Evolutionary conservation across 805 yeast genomes (phyloP).

Genomic region (Naumovozyma baii): DNA sequence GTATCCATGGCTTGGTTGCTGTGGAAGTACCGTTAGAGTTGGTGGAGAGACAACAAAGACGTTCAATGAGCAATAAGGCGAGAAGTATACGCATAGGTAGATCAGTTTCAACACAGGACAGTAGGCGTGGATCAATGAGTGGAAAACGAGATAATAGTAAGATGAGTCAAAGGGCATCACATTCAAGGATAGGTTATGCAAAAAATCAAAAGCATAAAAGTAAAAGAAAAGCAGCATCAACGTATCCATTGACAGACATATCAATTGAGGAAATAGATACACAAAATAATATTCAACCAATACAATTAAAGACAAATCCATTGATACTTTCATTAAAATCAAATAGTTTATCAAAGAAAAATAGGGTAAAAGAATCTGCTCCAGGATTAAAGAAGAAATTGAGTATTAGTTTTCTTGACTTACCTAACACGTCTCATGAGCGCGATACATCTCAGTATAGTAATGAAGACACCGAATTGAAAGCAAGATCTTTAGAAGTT

Average conservation of each 20-base stretch:
- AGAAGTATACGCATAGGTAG: neutral
- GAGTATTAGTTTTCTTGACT: neutral
- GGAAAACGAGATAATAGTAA: neutral
- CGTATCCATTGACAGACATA: neutral
- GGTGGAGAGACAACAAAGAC: neutral
- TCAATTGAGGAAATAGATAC: neutral
- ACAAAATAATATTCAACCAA: neutral
- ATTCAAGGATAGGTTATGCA: neutral
- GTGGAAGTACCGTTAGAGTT: constrained; percentile 50
- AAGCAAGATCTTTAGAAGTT: too few relatives aligned
- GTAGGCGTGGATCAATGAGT: neutral
- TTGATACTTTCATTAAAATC: neutral
- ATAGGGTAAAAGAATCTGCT: neutral
- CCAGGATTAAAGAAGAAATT: neutral
- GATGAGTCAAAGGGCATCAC: neutral
- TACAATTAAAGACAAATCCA: too few relatives aligned
- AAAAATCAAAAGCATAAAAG: neutral
- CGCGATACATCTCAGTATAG: too few relatives aligned
- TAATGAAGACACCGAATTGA: too few relatives aligned
- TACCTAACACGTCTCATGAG: neutral
- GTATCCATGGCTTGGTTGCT: constrained; percentile 56
- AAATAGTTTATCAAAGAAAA: neutral
- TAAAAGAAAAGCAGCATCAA: neutral
- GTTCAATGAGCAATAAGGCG: neutral
- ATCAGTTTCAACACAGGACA: neutral